Conservation (phyloP, 805 yeast genomes). For the Ogataea salicorniae region DNA sequence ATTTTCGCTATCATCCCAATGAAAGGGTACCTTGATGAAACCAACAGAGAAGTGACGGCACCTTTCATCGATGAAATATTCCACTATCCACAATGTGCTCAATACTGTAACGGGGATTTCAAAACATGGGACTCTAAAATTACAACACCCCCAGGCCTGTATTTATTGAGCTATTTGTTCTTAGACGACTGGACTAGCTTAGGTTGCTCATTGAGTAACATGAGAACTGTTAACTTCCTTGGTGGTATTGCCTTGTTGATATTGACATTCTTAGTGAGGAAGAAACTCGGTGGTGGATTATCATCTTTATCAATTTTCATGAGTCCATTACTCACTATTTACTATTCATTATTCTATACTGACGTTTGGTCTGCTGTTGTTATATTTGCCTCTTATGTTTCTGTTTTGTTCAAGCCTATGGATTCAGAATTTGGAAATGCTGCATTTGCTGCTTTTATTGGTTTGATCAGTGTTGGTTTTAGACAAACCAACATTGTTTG, state of each 20-base stretch:
- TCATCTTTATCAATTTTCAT: slow-evolving; percentile 33
- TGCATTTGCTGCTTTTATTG: slow-evolving; percentile 45
- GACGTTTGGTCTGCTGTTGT: slow-evolving; percentile 88
- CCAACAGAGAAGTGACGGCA: slow-evolving; percentile 19
- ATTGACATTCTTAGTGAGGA: slow-evolving; percentile 16
- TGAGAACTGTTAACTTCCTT: slow-evolving; percentile 56
- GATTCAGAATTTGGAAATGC: slow-evolving; percentile 20
- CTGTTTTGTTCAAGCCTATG: slow-evolving; percentile 33
- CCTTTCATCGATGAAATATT: slow-evolving; percentile 72
- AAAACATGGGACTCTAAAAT: slow-evolving; percentile 79
- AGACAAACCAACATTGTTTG: slow-evolving; percentile 92
- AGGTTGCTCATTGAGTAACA: slow-evolving; percentile 33
- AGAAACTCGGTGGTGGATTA: slow-evolving; percentile 11
- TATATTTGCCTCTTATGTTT: slow-evolving; percentile 49
- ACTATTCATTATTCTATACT: slow-evolving; percentile 78
- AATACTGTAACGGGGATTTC: slow-evolving; percentile 59
- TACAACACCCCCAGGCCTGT: slow-evolving; percentile 96
- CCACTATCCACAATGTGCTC: slow-evolving; percentile 75
- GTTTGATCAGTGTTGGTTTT: slow-evolving; percentile 61
- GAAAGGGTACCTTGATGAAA: slow-evolving; percentile 14
- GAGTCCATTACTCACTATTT: slow-evolving; percentile 70
- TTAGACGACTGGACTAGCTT: slow-evolving; percentile 22
- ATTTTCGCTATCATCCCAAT: slow-evolving; percentile 14
- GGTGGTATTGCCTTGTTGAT: slow-evolving; percentile 51
- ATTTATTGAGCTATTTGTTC: slow-evolving; percentile 41